Conservation (phyloP, 805 yeast species). For the Saccharomyces paradoxus region DNA sequence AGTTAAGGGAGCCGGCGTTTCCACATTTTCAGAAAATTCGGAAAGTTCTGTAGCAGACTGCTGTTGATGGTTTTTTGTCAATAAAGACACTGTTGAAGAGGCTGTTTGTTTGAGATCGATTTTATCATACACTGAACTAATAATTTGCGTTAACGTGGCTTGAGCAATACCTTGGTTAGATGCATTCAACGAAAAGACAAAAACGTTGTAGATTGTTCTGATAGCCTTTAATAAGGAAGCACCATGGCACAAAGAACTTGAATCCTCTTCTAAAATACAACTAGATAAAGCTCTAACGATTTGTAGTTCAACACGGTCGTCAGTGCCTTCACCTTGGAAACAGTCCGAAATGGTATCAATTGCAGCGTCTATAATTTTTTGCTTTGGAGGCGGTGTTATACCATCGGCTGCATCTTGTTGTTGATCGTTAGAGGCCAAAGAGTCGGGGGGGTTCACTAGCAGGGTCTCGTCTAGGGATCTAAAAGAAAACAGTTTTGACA, state of each 20-base stretch:
- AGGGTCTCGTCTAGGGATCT: conserved; percentile 57
- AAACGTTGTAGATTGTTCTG: conserved; percentile 87
- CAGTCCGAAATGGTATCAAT: conserved; percentile 77
- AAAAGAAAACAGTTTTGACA: conserved; percentile 83
- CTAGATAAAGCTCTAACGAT: conserved; percentile 87
- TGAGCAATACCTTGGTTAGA: conserved; percentile 91
- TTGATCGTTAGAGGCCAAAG: conserved; percentile 30
- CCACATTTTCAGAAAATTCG: conserved; percentile 23
- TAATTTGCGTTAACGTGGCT: conserved; percentile 87
- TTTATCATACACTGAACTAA: conserved; percentile 76
- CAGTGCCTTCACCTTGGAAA: conserved; percentile 88
- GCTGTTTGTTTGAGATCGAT: conserved; percentile 21
- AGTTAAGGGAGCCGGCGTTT: conserved; percentile 38
- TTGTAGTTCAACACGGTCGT: conserved; percentile 81
- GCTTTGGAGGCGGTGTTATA: conserved; percentile 46
- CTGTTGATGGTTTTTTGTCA: conserved; percentile 22
- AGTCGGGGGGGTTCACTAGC: conserved; percentile 39
- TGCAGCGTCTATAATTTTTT: conserved; percentile 67
- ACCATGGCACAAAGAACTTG: conserved; percentile 75
- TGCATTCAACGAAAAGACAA: conserved; percentile 72
- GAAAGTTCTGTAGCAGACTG: conserved; percentile 12
- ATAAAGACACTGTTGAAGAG: conserved; percentile 1
- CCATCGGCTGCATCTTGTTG: conserved; percentile 25
- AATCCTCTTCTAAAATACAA: conserved; percentile 69
- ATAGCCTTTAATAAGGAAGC: conserved; percentile 81